phyloP scores from a whole-genome alignment of 2,329 filamentous ascomycete species.

The Penicillium verrucosum region DNA sequence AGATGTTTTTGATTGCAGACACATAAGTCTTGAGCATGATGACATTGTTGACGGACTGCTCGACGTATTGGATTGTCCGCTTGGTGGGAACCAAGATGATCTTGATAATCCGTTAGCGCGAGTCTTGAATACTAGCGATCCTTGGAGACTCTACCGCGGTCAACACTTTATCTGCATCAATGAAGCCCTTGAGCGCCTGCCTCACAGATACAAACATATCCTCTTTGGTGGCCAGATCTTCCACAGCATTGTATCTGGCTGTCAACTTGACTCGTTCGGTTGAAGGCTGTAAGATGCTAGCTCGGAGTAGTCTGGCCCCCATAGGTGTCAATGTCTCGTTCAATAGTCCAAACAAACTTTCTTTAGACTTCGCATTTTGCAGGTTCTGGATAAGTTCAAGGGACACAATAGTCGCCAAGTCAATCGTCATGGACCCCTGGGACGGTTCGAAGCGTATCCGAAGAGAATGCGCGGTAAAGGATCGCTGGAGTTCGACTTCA shows the following conservation, averaged over 20 bases:
- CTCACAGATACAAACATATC: constrained; percentile 78
- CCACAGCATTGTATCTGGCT: constrained; percentile 74
- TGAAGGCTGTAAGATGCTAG: constrained; percentile 83
- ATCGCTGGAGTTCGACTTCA: constrained; percentile 64
- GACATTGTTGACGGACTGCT: constrained; percentile 81
- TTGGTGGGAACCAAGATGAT: constrained; percentile 73
- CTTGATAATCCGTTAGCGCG: constrained; percentile 40
- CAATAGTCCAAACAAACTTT: constrained; percentile 79
- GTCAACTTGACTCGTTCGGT: constrained; percentile 67
- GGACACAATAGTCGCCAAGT: constrained; percentile 79
- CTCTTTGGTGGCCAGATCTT: constrained; percentile 76
- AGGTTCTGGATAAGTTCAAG: constrained; percentile 89
- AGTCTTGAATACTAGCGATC: not conserved
- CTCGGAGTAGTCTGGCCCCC: constrained; percentile 78
- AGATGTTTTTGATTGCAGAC: constrained; percentile 63
- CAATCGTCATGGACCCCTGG: constrained; percentile 93
- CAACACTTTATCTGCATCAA: constrained; percentile 76
- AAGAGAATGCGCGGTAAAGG: constrained; percentile 74
- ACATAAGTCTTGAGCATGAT: constrained; percentile 84
- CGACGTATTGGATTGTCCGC: constrained; percentile 63
- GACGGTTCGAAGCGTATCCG: constrained; percentile 83
- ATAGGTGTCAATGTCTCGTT: constrained; percentile 86
- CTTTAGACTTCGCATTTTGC: constrained; percentile 70
- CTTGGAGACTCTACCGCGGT: constrained; percentile 57
- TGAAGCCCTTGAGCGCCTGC: constrained; percentile 69